These are phyloP conservation scores for Silene latifolia DNA, from an alignment of 148 eudicot species.

Conservation along the genomic window DNA sequence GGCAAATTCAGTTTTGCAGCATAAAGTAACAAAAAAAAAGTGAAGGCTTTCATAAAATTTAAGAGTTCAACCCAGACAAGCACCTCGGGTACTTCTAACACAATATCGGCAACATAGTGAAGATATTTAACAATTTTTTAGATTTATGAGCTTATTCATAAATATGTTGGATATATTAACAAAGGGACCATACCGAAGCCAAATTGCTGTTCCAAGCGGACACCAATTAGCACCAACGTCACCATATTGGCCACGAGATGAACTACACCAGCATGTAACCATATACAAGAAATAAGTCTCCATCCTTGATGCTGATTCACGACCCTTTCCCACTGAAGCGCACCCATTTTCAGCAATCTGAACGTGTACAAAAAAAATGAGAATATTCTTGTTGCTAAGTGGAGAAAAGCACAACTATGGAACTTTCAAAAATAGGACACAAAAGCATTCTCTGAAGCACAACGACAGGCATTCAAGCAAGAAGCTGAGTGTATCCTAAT, in stretches of 20 bases:
- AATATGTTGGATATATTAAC: not conserved
- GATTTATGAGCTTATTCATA: too few relatives aligned
- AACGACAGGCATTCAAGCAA: not conserved
- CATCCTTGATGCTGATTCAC: slow-evolving; percentile 68
- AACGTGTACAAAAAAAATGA: slow-evolving; percentile 16
- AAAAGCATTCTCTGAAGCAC: not conserved
- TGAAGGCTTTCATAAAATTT: too few relatives aligned
- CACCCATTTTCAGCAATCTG: slow-evolving; percentile 82
- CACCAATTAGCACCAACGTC: slow-evolving; percentile 82
- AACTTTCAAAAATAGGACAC: not conserved
- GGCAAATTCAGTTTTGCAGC: too few relatives aligned
- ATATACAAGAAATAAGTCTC: slow-evolving; percentile 83
- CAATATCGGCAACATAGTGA: too few relatives aligned
- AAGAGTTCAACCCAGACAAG: too few relatives aligned
- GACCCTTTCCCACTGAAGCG: slow-evolving; percentile 62
- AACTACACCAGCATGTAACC: slow-evolving; percentile 92
- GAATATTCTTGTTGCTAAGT: not conserved
- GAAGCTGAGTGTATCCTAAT: too few relatives aligned
- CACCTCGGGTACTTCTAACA: too few relatives aligned
- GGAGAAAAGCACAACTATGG: not conserved
- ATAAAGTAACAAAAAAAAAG: too few relatives aligned
- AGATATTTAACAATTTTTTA: too few relatives aligned
- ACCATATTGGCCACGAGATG: slow-evolving; percentile 86
- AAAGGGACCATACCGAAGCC: slow-evolving; percentile 62
- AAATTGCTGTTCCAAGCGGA: slow-evolving; percentile 93